Evolutionary conservation across 2,329 filamentous ascomycete species (phyloP).

Genomic region (Arthroderma uncinatum): DNA sequence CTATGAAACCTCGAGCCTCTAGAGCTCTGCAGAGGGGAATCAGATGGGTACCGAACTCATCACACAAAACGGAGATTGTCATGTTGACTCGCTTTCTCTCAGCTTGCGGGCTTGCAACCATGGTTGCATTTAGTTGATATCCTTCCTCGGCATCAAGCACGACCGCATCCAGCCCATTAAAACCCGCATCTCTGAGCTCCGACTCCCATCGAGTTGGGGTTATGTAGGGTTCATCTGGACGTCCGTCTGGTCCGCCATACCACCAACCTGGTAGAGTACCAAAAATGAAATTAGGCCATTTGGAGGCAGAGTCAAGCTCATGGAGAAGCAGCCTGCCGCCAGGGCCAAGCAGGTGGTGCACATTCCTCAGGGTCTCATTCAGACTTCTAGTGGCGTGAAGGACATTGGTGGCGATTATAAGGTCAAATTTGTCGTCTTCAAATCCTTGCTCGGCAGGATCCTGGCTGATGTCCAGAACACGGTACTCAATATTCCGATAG

Average conservation of each 20-base stretch:
- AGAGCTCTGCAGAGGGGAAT: neutral
- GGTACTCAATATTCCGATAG: conserved; percentile 3
- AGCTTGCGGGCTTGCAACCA: too few relatives aligned
- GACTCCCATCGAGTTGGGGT: neutral
- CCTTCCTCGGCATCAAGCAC: neutral
- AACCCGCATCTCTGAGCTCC: neutral
- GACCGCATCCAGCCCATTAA: neutral
- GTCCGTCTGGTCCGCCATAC: neutral
- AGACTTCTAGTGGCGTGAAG: conserved; percentile 17
- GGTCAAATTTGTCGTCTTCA: conserved; percentile 14
- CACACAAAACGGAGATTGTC: neutral
- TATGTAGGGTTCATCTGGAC: neutral
- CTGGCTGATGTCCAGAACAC: conserved; percentile 15
- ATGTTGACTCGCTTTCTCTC: neutral
- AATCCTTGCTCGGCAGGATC: conserved; percentile 17
- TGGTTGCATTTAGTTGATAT: neutral
- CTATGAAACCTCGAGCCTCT: neutral
- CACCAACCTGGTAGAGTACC: neutral
- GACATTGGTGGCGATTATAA: conserved; percentile 19
- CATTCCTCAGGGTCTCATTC: conserved; percentile 8
- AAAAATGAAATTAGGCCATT: neutral
- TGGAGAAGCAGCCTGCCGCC: neutral
- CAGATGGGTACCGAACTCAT: neutral
- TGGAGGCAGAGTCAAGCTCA: neutral
- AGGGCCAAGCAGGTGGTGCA: conserved; percentile 16